Percentiles rank a stretch among this genome's conserved stretches.
Conservation (phyloP, 352 stramenopile species). For the Pythium oligandrum region DNA sequence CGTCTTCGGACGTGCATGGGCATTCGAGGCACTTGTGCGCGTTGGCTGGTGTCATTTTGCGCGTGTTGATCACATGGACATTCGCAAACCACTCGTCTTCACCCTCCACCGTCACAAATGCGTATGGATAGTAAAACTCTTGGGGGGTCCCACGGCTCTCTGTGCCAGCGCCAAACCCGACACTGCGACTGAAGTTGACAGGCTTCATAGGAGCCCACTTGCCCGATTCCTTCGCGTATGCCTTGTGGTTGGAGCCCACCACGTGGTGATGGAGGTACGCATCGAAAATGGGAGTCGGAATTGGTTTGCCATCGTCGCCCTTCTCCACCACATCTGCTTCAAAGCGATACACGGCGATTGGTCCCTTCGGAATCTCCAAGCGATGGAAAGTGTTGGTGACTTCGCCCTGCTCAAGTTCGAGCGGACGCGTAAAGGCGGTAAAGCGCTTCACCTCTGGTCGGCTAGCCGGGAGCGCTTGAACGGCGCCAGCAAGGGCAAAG, state of each 20-base stretch:
- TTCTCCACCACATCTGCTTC: slow-evolving; percentile 72
- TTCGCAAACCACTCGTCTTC: slow-evolving; percentile 81
- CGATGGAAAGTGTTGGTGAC: slow-evolving; percentile 76
- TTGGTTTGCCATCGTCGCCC: slow-evolving; percentile 38
- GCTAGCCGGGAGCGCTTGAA: too few relatives aligned
- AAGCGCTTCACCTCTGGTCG: slow-evolving; percentile 44
- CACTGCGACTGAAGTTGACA: slow-evolving; percentile 60
- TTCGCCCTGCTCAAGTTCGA: slow-evolving; percentile 59
- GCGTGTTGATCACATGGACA: slow-evolving; percentile 82
- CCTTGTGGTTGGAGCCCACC: slow-evolving; percentile 62
- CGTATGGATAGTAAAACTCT: slow-evolving; percentile 75
- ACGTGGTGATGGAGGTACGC: slow-evolving; percentile 85
- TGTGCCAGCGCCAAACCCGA: slow-evolving; percentile 74
- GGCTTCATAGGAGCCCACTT: slow-evolving; percentile 73
- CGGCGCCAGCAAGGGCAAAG: too few relatives aligned
- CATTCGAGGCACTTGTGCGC: slow-evolving; percentile 74
- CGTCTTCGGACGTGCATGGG: slow-evolving; percentile 66
- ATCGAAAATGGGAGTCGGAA: slow-evolving; percentile 61
- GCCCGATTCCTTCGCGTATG: slow-evolving; percentile 42
- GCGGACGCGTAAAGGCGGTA: slow-evolving; percentile 58
- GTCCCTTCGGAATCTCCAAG: slow-evolving; percentile 65
- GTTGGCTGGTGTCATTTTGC: slow-evolving; percentile 31
- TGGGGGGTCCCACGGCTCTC: slow-evolving; percentile 76
- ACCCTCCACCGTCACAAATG: slow-evolving; percentile 69
- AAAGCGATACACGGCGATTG: slow-evolving; percentile 81